A percentile compares a stretch with the other conserved stretches of the same genome.
Conservation (phyloP, 139 green algal species). For the Coccomyxa sp. region DNA sequence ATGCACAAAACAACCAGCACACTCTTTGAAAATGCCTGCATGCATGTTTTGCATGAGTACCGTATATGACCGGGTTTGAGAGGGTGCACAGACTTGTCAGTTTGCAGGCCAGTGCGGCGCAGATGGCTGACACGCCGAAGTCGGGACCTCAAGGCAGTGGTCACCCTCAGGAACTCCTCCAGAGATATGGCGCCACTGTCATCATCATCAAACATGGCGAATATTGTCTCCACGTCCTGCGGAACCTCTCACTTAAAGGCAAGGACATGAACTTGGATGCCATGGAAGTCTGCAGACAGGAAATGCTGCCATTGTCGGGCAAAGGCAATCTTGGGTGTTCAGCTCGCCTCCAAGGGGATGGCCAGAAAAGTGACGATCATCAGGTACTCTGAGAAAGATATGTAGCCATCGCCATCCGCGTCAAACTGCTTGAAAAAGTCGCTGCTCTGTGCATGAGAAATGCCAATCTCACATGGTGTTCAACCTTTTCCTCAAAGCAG, state of each 20-base stretch:
- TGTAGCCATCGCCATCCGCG: slow-evolving; percentile 52
- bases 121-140: slow-evolving; percentile 12
- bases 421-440: slow-evolving; percentile 62
- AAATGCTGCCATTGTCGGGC: background rate
- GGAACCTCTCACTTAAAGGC: background rate
- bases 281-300: no score
- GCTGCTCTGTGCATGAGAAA: slow-evolving; percentile 20
- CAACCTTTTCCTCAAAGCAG: no score
- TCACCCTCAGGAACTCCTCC: slow-evolving; percentile 43
- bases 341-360: slow-evolving; percentile 41
- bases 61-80: background rate
- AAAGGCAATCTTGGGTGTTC: background rate
- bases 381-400: slow-evolving; percentile 77
- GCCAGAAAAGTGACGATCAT: slow-evolving; percentile 64
- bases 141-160: background rate
- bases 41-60: background rate
- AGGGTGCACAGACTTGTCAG: background rate
- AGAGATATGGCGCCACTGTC: slow-evolving; percentile 45
- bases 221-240: slow-evolving; percentile 50
- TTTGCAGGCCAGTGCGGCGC: slow-evolving; percentile 24
- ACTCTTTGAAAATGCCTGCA: background rate
- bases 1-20: background rate
- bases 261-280: no score
- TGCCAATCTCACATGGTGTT: background rate
- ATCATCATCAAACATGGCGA: slow-evolving; percentile 68